These are phyloP conservation scores for Scleromitrula shiraiana DNA, from an alignment of 2,329 filamentous ascomycete species.

Conservation along the genomic window DNA sequence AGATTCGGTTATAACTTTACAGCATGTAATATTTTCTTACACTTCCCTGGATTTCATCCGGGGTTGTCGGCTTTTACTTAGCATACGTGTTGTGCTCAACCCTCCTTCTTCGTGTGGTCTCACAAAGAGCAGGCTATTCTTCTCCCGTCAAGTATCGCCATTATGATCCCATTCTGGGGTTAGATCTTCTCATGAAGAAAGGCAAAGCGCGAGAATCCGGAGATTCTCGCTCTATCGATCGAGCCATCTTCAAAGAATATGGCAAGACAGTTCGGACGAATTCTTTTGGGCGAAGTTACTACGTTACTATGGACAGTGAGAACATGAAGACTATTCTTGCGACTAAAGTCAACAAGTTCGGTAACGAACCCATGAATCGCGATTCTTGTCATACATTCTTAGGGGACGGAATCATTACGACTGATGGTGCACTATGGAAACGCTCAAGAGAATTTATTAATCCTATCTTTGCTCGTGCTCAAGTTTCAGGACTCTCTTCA, in stretches of 20 bases:
- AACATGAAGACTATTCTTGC: constrained; percentile 49
- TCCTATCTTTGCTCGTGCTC: constrained; percentile 42
- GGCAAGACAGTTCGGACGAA: constrained; percentile 9
- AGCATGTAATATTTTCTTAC: too few relatives aligned
- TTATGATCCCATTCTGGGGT: not conserved
- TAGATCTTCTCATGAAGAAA: not conserved
- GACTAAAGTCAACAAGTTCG: constrained; percentile 46
- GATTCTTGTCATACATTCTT: constrained; percentile 38
- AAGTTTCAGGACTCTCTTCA: constrained; percentile 41
- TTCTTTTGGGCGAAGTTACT: constrained; percentile 3
- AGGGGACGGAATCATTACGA: constrained; percentile 47
- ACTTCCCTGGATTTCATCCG: too few relatives aligned
- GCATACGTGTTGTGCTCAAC: not conserved
- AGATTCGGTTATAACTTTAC: too few relatives aligned
- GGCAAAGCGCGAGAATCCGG: not conserved
- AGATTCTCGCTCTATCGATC: not conserved
- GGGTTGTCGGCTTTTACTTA: not conserved
- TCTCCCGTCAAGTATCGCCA: not conserved
- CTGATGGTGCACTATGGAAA: constrained; percentile 43
- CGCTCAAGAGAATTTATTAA: constrained; percentile 41
- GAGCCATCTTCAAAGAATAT: constrained; percentile 1
- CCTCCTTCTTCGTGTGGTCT: not conserved
- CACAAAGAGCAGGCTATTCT: not conserved
- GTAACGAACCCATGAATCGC: constrained; percentile 37
- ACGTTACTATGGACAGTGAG: constrained; percentile 40